Evolutionary conservation across 306 rosid genomes (phyloP).

Genomic region (Quercus gilva): DNA sequence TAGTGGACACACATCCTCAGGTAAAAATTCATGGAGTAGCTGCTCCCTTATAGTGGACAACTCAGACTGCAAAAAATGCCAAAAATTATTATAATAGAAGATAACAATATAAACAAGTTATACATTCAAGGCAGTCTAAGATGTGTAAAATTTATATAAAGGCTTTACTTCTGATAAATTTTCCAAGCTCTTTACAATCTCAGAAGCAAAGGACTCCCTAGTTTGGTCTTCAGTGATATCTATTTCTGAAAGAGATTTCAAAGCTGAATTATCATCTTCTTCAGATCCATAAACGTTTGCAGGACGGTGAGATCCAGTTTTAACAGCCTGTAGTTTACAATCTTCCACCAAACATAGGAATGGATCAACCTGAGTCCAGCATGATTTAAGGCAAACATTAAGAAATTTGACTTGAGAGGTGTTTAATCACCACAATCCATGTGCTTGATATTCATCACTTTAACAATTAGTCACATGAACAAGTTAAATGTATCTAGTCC

Average conservation of each 20-base stretch:
- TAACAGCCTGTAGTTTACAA: not conserved
- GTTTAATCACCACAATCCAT: slow-evolving; percentile 18
- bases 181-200: slow-evolving; percentile 2
- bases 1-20: slow-evolving; percentile 58
- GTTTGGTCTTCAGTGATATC: not conserved
- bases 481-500: not conserved
- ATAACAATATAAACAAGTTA: not conserved
- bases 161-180: not conserved
- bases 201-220: slow-evolving; percentile 1
- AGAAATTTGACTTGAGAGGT: not conserved
- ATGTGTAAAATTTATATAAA: not conserved
- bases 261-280: not conserved
- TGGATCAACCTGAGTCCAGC: slow-evolving; percentile 8
- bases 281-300: not conserved
- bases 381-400: not conserved
- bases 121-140: not conserved
- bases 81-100: not conserved
- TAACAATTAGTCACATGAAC: slow-evolving; percentile 8
- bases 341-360: slow-evolving; percentile 1
- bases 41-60: slow-evolving; percentile 51
- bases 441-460: slow-evolving; percentile 17
- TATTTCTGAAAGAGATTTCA: not conserved
- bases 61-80: slow-evolving; percentile 25
- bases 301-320: not conserved
- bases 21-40: slow-evolving; percentile 62